Percentiles rank a stretch among this genome's conserved stretches.
Evolutionary conservation across 495 filamentous ascomycete species (phyloP).

Genomic region (Pseudevernia furfuracea): DNA sequence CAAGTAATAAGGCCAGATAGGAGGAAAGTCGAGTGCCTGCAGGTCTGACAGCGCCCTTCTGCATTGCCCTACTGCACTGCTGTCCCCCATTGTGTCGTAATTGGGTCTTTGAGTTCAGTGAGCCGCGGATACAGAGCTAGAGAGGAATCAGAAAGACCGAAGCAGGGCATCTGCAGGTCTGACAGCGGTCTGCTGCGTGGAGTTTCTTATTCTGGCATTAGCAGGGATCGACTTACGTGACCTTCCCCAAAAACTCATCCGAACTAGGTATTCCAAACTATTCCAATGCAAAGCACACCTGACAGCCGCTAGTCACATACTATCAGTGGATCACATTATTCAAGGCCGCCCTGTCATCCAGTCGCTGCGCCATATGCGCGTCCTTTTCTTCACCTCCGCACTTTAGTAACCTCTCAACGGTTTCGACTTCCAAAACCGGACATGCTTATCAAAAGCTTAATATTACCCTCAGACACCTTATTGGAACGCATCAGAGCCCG

Average conservation of each 20-base stretch:
- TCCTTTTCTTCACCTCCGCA: not conserved
- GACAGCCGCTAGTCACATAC: not conserved
- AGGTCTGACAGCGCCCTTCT: not conserved
- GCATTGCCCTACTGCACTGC: not conserved
- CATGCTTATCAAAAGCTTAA: not conserved
- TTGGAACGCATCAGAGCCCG: not conserved
- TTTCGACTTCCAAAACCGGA: not conserved
- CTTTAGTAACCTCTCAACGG: not conserved
- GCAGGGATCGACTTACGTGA: not conserved
- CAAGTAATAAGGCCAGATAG: not conserved
- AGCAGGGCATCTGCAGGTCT: constrained; percentile 5
- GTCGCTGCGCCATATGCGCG: not conserved
- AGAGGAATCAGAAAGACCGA: not conserved
- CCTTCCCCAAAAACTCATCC: not conserved
- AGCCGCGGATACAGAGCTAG: not conserved
- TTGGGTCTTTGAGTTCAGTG: not conserved
- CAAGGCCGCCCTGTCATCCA: not conserved
- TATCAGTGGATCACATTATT: no score
- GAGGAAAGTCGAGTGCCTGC: not conserved
- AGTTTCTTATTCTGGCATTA: not conserved
- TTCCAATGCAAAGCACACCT: not conserved
- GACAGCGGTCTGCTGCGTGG: constrained; percentile 11
- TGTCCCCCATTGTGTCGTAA: not conserved
- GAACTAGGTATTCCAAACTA: no score
- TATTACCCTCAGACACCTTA: not conserved